Conservation (phyloP, 805 yeast genomes). For the Kockiozyma suomiensis region DNA sequence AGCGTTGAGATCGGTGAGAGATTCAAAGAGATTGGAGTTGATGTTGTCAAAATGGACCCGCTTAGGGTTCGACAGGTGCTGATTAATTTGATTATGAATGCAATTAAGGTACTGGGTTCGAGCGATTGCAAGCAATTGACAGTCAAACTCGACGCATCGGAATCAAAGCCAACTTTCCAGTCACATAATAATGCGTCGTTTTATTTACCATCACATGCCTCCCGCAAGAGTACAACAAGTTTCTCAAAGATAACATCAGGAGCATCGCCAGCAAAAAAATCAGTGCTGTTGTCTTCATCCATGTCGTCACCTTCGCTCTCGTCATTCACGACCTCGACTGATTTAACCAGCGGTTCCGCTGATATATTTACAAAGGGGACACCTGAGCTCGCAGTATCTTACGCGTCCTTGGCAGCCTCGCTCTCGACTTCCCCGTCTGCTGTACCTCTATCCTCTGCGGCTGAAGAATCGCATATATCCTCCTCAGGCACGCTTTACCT, state of each 20-base stretch:
- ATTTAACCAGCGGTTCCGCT: background rate
- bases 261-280: conserved; percentile 7
- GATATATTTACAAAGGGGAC: background rate
- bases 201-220: conserved; percentile 9
- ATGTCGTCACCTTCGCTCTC: conserved; percentile 4
- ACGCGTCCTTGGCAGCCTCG: conserved; percentile 30
- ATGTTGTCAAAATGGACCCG: conserved; percentile 77
- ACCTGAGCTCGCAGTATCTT: conserved; percentile 11
- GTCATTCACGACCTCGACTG: background rate
- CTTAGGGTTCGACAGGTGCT: conserved; percentile 88
- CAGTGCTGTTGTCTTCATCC: background rate
- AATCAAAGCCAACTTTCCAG: conserved; percentile 18
- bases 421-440: conserved; percentile 19
- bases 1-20: conserved; percentile 51
- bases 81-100: conserved; percentile 88
- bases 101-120: conserved; percentile 89
- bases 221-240: background rate
- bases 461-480: background rate
- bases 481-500: conserved; percentile 20
- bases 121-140: conserved; percentile 64
- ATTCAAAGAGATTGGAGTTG: conserved; percentile 7
- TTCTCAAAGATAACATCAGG: conserved; percentile 3
- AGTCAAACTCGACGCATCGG: conserved; percentile 28
- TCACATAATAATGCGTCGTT: conserved; percentile 21
- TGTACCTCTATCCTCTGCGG: background rate